Conservation (phyloP, 73 alveolate genomes). For the Blepharisma stoltei region DNA sequence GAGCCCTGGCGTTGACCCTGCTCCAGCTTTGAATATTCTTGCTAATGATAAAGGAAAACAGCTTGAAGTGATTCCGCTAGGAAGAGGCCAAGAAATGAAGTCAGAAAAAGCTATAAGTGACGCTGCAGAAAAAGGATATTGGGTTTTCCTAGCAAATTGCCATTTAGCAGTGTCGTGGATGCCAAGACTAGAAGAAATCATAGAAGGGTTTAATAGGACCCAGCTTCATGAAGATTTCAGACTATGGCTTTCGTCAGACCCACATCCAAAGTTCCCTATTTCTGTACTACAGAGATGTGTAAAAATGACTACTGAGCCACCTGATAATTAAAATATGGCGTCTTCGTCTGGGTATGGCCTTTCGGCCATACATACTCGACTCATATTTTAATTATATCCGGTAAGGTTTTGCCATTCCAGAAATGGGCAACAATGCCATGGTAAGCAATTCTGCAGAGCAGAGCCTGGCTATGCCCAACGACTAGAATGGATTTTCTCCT, state of each 20-base stretch:
- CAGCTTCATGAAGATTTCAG: slow-evolving; percentile 96
- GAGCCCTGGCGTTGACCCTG: slow-evolving; percentile 98
- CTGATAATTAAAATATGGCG: too few species aligned
- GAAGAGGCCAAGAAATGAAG: slow-evolving; percentile 75
- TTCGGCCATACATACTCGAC: too few species aligned
- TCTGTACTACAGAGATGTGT: slow-evolving; percentile 96
- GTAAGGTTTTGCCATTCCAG: too few species aligned
- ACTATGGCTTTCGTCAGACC: slow-evolving; percentile 97
- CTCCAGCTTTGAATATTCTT: slow-evolving; percentile 68
- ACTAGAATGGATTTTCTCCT: too few species aligned
- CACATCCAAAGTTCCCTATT: slow-evolving; percentile 99
- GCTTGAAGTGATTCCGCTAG: slow-evolving; percentile 75
- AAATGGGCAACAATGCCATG: too few species aligned
- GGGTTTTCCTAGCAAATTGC: slow-evolving; percentile 97
- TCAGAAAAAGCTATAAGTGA: slow-evolving; percentile 66
- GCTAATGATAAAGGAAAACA: slow-evolving; percentile 55
- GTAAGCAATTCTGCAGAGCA: too few species aligned
- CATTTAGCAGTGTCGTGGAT: slow-evolving; percentile 89
- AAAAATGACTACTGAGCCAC: slow-evolving; percentile 99
- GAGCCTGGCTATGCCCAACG: too few species aligned
- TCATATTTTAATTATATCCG: too few species aligned
- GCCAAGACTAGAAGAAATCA: slow-evolving; percentile 88
- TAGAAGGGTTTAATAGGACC: slow-evolving; percentile 81
- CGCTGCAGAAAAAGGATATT: slow-evolving; percentile 89
- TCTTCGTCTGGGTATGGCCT: too few species aligned